phyloP scores from a whole-genome alignment of 1,284 basidiomycete species.

The Cystobasidium pallidum region DNA sequence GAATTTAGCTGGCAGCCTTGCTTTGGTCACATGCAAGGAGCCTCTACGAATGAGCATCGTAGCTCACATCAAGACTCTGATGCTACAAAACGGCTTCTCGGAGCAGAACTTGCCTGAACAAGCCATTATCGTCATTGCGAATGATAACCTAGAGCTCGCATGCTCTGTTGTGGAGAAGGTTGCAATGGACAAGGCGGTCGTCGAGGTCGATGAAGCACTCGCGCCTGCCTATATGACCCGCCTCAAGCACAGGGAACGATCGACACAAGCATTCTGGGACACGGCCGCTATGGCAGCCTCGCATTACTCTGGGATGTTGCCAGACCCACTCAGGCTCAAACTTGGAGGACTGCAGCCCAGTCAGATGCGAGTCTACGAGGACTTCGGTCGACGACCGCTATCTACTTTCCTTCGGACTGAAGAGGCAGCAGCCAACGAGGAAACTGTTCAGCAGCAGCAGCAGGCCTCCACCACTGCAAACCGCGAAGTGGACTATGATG shows the following conservation, averaged over 20 bases:
- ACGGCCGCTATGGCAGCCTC: slow-evolving; percentile 67
- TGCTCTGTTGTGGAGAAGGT: slow-evolving; percentile 95
- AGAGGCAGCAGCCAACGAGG: slow-evolving; percentile 15
- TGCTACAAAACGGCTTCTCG: slow-evolving; percentile 81
- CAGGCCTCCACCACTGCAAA: neutral
- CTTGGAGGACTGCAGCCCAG: slow-evolving; percentile 76
- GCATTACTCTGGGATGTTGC: slow-evolving; percentile 77
- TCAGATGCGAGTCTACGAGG: slow-evolving; percentile 92
- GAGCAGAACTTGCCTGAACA: slow-evolving; percentile 66
- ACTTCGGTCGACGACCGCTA: slow-evolving; percentile 63
- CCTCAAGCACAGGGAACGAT: slow-evolving; percentile 73
- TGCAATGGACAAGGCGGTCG: slow-evolving; percentile 92
- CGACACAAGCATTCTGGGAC: slow-evolving; percentile 83
- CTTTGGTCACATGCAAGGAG: slow-evolving; percentile 97
- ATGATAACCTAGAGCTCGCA: slow-evolving; percentile 92
- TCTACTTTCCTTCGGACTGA: slow-evolving; percentile 35
- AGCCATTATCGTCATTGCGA: slow-evolving; percentile 75
- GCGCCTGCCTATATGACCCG: slow-evolving; percentile 78
- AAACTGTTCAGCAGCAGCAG: slow-evolving; percentile 41
- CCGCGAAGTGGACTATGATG: slow-evolving; percentile 23
- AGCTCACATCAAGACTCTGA: slow-evolving; percentile 78
- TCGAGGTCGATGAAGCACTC: slow-evolving; percentile 94
- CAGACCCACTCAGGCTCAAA: slow-evolving; percentile 86
- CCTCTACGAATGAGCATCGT: slow-evolving; percentile 90
- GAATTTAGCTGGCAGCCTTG: slow-evolving; percentile 93